These are phyloP conservation scores for Pseudophaeomoniella oleicola DNA, from an alignment of 2,329 filamentous ascomycete species.

Conservation along the genomic window DNA sequence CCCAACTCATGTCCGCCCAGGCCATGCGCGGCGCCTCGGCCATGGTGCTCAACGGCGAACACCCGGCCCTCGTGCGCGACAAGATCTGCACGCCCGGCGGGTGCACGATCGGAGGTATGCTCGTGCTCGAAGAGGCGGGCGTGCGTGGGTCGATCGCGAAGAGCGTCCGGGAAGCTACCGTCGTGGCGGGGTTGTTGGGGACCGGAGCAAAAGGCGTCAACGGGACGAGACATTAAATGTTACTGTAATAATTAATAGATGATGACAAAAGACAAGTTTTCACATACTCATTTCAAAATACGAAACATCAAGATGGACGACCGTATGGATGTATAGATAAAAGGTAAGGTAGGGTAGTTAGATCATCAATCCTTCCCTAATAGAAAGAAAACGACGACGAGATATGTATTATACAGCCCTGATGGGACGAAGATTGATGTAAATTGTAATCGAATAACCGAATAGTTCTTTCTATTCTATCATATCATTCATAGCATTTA, in stretches of 20 bases:
- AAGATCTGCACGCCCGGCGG: slow-evolving; percentile 48
- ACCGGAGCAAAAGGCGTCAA: slow-evolving; percentile 12
- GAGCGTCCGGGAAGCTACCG: slow-evolving; percentile 47
- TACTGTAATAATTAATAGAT: too few species aligned
- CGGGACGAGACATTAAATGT: slow-evolving; percentile 9
- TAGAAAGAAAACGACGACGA: too few species aligned
- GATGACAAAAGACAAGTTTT: too few species aligned
- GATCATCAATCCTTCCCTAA: too few species aligned
- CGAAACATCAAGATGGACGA: not conserved
- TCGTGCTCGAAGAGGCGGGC: slow-evolving; percentile 62
- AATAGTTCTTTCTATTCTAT: too few species aligned
- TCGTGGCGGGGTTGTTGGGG: slow-evolving; percentile 40
- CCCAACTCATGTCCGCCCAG: slow-evolving; percentile 48
- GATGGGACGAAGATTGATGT: too few species aligned
- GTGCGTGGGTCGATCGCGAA: slow-evolving; percentile 56
- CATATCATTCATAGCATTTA: too few species aligned
- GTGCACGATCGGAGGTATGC: slow-evolving; percentile 47
- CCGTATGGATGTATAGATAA: not conserved
- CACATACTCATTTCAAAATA: too few species aligned
- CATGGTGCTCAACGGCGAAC: slow-evolving; percentile 42
- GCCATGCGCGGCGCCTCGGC: slow-evolving; percentile 45
- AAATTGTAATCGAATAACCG: too few species aligned
- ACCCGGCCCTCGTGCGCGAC: slow-evolving; percentile 44
- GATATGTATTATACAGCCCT: too few species aligned
- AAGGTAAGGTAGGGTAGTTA: too few species aligned